Evolutionary conservation across 1,139 yeast species (phyloP).

Genomic region (Candida sp.): DNA sequence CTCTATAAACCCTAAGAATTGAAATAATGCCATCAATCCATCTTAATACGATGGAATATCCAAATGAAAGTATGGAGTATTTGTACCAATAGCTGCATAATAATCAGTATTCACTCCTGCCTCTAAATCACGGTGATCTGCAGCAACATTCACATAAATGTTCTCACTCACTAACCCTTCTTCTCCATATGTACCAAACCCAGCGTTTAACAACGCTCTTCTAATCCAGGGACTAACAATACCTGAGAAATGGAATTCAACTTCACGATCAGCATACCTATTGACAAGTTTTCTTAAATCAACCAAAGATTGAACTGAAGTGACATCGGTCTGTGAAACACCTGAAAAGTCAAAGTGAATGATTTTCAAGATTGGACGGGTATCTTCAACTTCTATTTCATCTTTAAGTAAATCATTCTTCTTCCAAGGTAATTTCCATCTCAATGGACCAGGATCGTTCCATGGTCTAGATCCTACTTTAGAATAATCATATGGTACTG

Average conservation of each 20-base stretch:
- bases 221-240: conserved; percentile 84
- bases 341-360: conserved; percentile 79
- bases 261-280: conserved; percentile 76
- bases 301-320: conserved; percentile 74
- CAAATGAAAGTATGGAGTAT: conserved; percentile 82
- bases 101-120: conserved; percentile 28
- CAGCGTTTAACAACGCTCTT: conserved; percentile 70
- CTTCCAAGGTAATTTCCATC: conserved; percentile 32
- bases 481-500: conserved; percentile 41
- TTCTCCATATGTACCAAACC: conserved; percentile 66
- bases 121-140: conserved; percentile 30
- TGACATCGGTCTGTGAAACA: conserved; percentile 72
- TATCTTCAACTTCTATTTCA: conserved; percentile 28
- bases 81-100: conserved; percentile 63
- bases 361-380: conserved; percentile 65
- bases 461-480: conserved; percentile 77
- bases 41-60: conserved; percentile 69
- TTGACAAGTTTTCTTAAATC: conserved; percentile 74
- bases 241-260: conserved; percentile 88
- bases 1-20: background rate
- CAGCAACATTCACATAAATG: conserved; percentile 40
- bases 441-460: conserved; percentile 83
- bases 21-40: background rate
- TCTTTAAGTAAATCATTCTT: conserved; percentile 11
- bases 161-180: conserved; percentile 38